Evolutionary conservation across 1,284 basidiomycete genomes (phyloP), one percentile per base, ranked within the genome.

Genomic region (Puccinia hordei): DNA sequence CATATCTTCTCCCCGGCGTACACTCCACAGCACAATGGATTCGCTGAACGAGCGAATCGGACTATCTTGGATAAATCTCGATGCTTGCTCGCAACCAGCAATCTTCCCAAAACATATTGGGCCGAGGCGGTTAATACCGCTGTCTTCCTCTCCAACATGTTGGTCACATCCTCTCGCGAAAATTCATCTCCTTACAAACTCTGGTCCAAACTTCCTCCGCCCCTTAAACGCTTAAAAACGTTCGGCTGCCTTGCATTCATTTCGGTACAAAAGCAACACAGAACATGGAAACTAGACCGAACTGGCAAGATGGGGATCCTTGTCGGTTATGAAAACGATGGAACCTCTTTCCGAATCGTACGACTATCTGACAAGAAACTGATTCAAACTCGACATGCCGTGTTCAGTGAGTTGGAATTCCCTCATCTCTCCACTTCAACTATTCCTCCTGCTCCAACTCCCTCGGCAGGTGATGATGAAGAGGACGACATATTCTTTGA

Each of bases 1-100:
- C 83, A 81, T 30, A 81, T 85, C 59, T 82, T 85, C n/a, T 86
- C 85, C 12, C 83, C 86, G 0, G 86, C 87, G 69, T 83, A 88
- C 75, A 85, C 86, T 4, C 86, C 86, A 0, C 82, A 84, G 63
- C 30, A 83, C 79, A 87, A 86, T 82, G 80, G 86, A 82, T 81
- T 84, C 53, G 82, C 85, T 0, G 83, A 85, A 82, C 69, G 86
- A 57, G 15, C 81, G 27, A 82, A 85, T 81, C 73, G 85, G 0
- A 87, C 85, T 1, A 83, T 84, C 22, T 61, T 84, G 0, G 83
- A 85, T 17, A 82, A 81, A 35, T 82, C 82, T 10, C 73, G 83
- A 0, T 83, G 84, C 1, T 82, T 87, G 81, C 82, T 87, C 0
- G 51, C 83, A 4, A 77, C 82, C 22, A 53, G 84, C 0, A 79